Percentiles rank a stretch among this genome's conserved stretches.
Conservation (phyloP, 257 asterid genomes). For the Lantana camara region DNA sequence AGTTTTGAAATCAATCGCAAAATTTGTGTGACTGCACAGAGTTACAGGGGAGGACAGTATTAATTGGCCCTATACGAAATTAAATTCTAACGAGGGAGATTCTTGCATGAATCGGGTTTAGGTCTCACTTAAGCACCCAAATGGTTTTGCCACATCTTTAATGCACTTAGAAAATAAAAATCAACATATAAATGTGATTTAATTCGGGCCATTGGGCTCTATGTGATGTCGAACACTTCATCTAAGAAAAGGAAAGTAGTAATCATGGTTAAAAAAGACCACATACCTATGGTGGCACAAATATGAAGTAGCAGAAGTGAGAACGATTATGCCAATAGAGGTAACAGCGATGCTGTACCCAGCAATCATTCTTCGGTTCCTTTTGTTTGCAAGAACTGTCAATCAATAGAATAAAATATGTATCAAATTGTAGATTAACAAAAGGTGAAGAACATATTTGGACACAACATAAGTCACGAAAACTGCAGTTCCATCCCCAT, state of each 20-base stretch:
- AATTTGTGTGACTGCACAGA: too few species aligned
- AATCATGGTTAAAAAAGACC: background rate
- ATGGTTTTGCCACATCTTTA: too few species aligned
- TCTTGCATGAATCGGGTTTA: too few species aligned
- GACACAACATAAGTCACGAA: slow-evolving; percentile 3
- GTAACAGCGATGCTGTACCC: slow-evolving; percentile 81
- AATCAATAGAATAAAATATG: slow-evolving; percentile 4
- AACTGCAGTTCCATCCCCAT: too few species aligned
- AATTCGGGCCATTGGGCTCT: too few species aligned
- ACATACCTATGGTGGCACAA: slow-evolving; percentile 59
- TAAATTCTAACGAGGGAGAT: too few species aligned
- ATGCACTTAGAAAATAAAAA: too few species aligned
- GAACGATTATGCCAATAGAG: slow-evolving; percentile 67
- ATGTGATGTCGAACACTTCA: too few species aligned
- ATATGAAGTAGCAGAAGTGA: slow-evolving; percentile 76
- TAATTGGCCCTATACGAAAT: too few species aligned
- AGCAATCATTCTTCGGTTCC: slow-evolving; percentile 70
- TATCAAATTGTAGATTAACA: slow-evolving; percentile 1
- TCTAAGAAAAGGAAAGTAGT: background rate
- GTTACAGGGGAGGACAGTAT: background rate
- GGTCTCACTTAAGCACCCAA: too few species aligned
- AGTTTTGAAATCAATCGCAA: too few species aligned
- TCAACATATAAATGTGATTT: too few species aligned
- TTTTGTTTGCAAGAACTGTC: slow-evolving; percentile 53
- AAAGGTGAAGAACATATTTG: background rate